phyloP scores from a whole-genome alignment of 2,329 filamentous ascomycete species.

The Alternaria angustiovoidea region DNA sequence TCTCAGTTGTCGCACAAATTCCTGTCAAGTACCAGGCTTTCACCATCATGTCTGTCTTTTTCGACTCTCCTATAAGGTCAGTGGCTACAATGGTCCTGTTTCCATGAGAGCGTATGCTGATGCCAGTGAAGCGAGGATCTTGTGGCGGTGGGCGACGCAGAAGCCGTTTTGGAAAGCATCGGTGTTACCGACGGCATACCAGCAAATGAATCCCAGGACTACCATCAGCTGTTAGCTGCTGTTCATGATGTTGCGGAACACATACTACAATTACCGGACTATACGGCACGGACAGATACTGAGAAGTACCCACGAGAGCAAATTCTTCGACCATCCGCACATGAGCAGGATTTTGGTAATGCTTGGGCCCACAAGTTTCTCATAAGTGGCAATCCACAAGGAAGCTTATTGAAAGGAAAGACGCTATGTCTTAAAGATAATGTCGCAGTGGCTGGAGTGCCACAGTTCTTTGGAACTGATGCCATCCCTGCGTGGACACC shows the following conservation, averaged over 20 bases:
- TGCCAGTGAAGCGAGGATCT: slow-evolving; percentile 27
- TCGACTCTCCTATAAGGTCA: slow-evolving; percentile 37
- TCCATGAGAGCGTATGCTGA: neutral
- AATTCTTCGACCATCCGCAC: slow-evolving; percentile 49
- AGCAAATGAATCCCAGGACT: slow-evolving; percentile 54
- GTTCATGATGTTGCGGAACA: slow-evolving; percentile 62
- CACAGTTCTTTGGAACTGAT: slow-evolving; percentile 63
- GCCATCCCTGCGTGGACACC: slow-evolving; percentile 60
- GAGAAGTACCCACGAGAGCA: slow-evolving; percentile 57
- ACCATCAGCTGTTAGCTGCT: slow-evolving; percentile 59
- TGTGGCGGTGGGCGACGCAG: slow-evolving; percentile 34
- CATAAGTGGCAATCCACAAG: slow-evolving; percentile 49
- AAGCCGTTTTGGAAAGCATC: slow-evolving; percentile 31
- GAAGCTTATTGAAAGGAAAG: slow-evolving; percentile 47
- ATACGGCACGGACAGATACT: slow-evolving; percentile 54
- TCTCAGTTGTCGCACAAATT: neutral
- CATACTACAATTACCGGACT: slow-evolving; percentile 57
- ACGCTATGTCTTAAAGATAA: slow-evolving; percentile 64
- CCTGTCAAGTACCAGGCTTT: neutral
- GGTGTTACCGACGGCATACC: slow-evolving; percentile 42
- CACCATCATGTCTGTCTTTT: slow-evolving; percentile 38
- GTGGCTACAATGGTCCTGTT: neutral
- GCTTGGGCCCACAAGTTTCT: slow-evolving; percentile 63
- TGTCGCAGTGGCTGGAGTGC: slow-evolving; percentile 63
- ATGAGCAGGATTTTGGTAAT: slow-evolving; percentile 51